A percentile compares a stretch with the other conserved stretches of the same genome.
Conservation (phyloP, 257 asterid species). For the Plantago major region DNA sequence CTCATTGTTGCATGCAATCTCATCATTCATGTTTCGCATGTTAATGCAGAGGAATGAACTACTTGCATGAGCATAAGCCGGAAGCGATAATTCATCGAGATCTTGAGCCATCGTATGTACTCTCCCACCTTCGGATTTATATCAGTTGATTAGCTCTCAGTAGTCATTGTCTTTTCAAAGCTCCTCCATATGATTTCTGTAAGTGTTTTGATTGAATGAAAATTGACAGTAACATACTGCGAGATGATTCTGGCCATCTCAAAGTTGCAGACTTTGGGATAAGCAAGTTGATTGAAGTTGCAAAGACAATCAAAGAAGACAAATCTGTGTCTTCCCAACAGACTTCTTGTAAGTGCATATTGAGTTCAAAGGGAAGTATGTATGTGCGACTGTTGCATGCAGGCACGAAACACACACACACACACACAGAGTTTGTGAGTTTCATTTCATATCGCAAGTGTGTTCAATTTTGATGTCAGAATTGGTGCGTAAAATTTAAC, state of each 20-base stretch:
- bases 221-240: slow-evolving; percentile 64
- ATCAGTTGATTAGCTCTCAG: slow-evolving; percentile 13
- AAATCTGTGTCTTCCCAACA: slow-evolving; percentile 42
- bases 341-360: slow-evolving; percentile 65
- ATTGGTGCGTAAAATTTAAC: too few species aligned
- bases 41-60: slow-evolving; percentile 82
- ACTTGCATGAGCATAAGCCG: slow-evolving; percentile 86
- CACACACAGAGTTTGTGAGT: too few species aligned
- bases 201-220: slow-evolving; percentile 28
- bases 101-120: slow-evolving; percentile 89
- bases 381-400: not conserved
- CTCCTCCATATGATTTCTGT: slow-evolving; percentile 13
- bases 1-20: slow-evolving; percentile 14
- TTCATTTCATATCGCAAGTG: too few species aligned
- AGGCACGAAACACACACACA: too few species aligned
- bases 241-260: slow-evolving; percentile 86
- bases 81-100: slow-evolving; percentile 93
- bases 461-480: too few species aligned
- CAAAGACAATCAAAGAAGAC: slow-evolving; percentile 62
- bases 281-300: slow-evolving; percentile 62
- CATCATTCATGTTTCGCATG: slow-evolving; percentile 12
- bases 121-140: slow-evolving; percentile 13
- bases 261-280: slow-evolving; percentile 93
- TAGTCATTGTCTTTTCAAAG: slow-evolving; percentile 11
- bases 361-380: slow-evolving; percentile 10